Conservation (phyloP, 106 monocot species). For the Posidonia australis region DNA sequence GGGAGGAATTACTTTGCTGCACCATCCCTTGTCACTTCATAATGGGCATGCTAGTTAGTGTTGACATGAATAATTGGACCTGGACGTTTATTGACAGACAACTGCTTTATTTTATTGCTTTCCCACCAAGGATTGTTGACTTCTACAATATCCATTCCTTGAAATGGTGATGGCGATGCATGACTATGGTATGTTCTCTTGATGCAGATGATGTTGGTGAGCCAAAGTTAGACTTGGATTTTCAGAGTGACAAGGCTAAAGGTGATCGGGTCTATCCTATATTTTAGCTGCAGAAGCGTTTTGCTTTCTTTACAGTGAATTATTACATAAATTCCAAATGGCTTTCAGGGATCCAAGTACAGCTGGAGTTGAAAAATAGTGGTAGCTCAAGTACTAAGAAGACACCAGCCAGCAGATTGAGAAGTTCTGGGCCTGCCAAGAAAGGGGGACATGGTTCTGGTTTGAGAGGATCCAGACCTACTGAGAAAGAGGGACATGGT, state of each 20-base stretch:
- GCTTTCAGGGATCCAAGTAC: slow-evolving; percentile 58
- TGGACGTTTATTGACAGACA: too few relatives aligned
- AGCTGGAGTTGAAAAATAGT: slow-evolving; percentile 56
- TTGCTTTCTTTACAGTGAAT: not conserved
- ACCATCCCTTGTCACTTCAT: too few relatives aligned
- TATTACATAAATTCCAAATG: not conserved
- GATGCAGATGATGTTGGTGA: slow-evolving; percentile 17
- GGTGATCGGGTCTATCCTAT: slow-evolving; percentile 18
- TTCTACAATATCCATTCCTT: too few relatives aligned
- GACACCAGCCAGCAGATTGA: slow-evolving; percentile 38
- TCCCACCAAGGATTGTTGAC: too few relatives aligned
- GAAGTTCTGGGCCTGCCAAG: slow-evolving; percentile 26
- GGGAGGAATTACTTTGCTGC: too few relatives aligned
- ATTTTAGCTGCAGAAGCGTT: not conserved
- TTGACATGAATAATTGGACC: too few relatives aligned
- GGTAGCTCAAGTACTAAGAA: slow-evolving; percentile 40
- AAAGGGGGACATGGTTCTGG: slow-evolving; percentile 24
- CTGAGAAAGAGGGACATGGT: not conserved
- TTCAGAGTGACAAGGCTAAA: slow-evolving; percentile 51
- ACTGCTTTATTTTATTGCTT: too few relatives aligned
- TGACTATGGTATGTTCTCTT: too few relatives aligned
- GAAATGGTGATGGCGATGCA: too few relatives aligned
- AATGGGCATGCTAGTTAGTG: too few relatives aligned
- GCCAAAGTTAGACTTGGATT: slow-evolving; percentile 44
- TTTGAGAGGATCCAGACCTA: not conserved